Conservation (phyloP, 768 basidiomycete species). For the Pulveroboletus sp. region DNA sequence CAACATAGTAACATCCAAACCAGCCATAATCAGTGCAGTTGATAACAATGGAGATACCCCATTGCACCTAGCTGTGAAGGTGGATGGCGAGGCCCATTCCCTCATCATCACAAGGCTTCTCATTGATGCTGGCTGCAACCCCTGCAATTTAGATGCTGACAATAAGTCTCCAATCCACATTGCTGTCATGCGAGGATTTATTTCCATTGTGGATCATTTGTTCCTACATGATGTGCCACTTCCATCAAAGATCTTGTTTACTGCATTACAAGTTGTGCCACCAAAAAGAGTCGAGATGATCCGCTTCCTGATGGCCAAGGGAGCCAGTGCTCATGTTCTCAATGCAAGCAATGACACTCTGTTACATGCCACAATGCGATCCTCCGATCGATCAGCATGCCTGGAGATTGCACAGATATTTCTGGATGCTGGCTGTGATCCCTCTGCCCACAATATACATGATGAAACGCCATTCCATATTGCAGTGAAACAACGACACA, state of each 20-base stretch:
- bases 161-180: too few relatives aligned
- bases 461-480: background rate
- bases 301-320: background rate
- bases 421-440: background rate
- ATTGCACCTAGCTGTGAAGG: too few relatives aligned
- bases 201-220: background rate
- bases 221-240: background rate
- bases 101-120: background rate
- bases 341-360: background rate
- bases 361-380: background rate
- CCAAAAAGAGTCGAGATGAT: background rate
- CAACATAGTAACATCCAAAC: background rate
- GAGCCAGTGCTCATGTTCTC: background rate
- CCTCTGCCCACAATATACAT: background rate
- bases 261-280: background rate
- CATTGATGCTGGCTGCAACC: background rate
- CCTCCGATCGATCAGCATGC: background rate
- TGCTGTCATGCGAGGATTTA: too few relatives aligned
- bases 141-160: background rate
- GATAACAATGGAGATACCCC: background rate
- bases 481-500: background rate
- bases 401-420: background rate
- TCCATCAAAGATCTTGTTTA: background rate
- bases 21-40: background rate
- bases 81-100: too few relatives aligned